Evolutionary conservation across 2,329 filamentous ascomycete species (phyloP).

Genomic region (Scytalidium sp.): DNA sequence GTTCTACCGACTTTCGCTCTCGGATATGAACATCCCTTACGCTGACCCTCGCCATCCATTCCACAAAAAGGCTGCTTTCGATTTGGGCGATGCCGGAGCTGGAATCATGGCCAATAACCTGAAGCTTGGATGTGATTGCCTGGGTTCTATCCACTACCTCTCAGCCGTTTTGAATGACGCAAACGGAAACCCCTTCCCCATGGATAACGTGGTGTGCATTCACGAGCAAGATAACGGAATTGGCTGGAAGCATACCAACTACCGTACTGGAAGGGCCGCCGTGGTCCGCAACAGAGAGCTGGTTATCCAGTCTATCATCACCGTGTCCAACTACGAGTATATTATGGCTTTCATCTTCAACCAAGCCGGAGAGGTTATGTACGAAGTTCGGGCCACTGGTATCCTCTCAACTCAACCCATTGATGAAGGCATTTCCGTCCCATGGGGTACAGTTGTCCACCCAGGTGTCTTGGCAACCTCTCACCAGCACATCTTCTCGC

Average conservation of each 20-base stretch:
- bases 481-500: constrained; percentile 76
- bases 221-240: constrained; percentile 68
- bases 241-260: constrained; percentile 69
- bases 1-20: constrained; percentile 64
- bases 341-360: constrained; percentile 71
- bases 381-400: constrained; percentile 67
- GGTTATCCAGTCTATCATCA: constrained; percentile 68
- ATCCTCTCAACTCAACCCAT: constrained; percentile 67
- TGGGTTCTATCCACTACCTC: constrained; percentile 68
- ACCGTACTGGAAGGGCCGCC: constrained; percentile 61
- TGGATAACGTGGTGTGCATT: constrained; percentile 67
- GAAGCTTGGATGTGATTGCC: constrained; percentile 67
- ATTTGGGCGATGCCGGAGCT: constrained; percentile 64
- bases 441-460: constrained; percentile 66
- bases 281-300: constrained; percentile 62
- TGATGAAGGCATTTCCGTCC: constrained; percentile 60
- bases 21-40: constrained; percentile 60
- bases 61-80: constrained; percentile 69
- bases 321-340: constrained; percentile 71
- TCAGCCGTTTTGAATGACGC: constrained; percentile 55
- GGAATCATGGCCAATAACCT: constrained; percentile 68
- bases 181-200: constrained; percentile 53
- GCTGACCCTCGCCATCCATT: constrained; percentile 64
- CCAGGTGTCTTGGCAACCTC: constrained; percentile 66
- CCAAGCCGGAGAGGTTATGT: constrained; percentile 63